Conservation (phyloP, 768 basidiomycete genomes). For the Collybia mongolica region DNA sequence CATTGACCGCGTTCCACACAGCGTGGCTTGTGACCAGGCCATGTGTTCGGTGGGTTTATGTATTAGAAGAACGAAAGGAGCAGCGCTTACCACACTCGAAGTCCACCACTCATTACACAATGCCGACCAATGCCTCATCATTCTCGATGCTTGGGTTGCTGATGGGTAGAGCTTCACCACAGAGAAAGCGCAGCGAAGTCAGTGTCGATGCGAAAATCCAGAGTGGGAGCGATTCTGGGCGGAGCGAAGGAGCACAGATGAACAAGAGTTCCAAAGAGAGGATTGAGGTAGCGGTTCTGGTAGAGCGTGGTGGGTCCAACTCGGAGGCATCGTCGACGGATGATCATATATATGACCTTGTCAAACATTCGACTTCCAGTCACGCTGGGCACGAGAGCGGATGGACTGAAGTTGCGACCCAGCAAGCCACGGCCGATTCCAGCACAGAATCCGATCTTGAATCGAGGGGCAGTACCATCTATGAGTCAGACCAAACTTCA, state of each 20-base stretch:
- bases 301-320: neutral
- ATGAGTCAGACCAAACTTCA: neutral
- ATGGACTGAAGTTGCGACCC: conserved; percentile 8
- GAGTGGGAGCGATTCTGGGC: too few species aligned
- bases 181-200: conserved; percentile 1
- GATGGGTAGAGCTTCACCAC: conserved; percentile 8
- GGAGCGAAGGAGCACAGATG: neutral
- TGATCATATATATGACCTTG: neutral
- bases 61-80: neutral
- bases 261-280: neutral
- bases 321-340: neutral
- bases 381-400: conserved; percentile 5
- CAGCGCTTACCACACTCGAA: neutral
- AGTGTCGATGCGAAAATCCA: too few species aligned
- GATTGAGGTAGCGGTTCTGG: neutral
- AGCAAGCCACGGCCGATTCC: neutral
- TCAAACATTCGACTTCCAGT: neutral
- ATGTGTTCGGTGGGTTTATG: neutral
- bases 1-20: neutral
- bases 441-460: neutral
- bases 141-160: conserved; percentile 16
- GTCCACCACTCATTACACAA: neutral
- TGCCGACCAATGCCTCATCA: conserved; percentile 11
- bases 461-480: neutral
- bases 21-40: neutral